These are phyloP conservation scores for Bipolaris cookei DNA, from an alignment of 2,329 filamentous ascomycete species.

Conservation along the genomic window DNA sequence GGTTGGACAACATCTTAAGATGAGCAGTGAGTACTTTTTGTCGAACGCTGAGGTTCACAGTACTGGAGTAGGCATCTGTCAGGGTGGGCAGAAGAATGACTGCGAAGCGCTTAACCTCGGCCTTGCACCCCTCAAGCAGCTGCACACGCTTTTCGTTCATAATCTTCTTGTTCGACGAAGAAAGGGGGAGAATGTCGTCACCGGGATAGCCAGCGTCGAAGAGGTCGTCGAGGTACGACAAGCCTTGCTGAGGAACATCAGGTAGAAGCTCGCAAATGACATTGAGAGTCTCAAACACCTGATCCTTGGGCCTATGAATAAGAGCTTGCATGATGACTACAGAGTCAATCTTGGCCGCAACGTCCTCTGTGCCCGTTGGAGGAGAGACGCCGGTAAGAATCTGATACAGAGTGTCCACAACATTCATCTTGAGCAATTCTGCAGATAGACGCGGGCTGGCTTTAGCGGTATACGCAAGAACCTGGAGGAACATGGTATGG, in stretches of 20 bases:
- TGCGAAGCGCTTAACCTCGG: conserved; percentile 88
- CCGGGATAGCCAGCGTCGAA: conserved; percentile 58
- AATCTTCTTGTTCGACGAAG: conserved; percentile 58
- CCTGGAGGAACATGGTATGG: conserved; percentile 93
- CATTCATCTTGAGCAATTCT: conserved; percentile 92
- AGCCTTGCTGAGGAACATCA: conserved; percentile 66
- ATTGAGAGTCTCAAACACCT: conserved; percentile 96
- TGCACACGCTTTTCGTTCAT: conserved; percentile 82
- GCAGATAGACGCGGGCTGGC: conserved; percentile 86
- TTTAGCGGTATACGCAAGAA: conserved; percentile 86
- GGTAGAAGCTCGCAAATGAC: conserved; percentile 95
- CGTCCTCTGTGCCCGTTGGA: conserved; percentile 76
- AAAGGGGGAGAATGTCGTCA: conserved; percentile 53
- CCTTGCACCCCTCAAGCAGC: conserved; percentile 79
- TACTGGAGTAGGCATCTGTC: conserved; percentile 96
- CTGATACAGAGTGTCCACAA: conserved; percentile 96
- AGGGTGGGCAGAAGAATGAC: conserved; percentile 92
- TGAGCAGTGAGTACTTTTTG: conserved; percentile 97
- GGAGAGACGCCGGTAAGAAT: conserved; percentile 96
- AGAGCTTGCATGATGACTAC: conserved; percentile 98
- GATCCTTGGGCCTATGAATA: conserved; percentile 92
- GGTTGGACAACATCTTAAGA: conserved; percentile 94
- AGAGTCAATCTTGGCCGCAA: conserved; percentile 87
- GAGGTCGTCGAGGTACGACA: conserved; percentile 60
- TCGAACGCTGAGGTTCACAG: conserved; percentile 90